Conservation (phyloP, 1,284 basidiomycete genomes). For the Ceratobasidium sp. region DNA sequence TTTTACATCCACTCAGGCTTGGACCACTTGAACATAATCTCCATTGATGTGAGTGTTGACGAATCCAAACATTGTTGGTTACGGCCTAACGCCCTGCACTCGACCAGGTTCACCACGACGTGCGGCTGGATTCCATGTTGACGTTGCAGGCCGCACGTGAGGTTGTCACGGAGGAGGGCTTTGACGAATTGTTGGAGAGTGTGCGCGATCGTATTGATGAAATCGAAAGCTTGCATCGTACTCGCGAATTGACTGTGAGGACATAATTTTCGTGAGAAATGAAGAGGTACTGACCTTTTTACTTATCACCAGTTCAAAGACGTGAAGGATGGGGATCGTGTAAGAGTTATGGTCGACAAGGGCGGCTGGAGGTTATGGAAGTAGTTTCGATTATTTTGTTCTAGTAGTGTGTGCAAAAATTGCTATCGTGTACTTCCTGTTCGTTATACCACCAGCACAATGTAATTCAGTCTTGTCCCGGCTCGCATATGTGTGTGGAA, state of each 20-base stretch:
- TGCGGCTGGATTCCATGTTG: constrained; percentile 78
- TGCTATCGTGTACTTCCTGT: constrained; percentile 3
- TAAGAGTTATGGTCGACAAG: constrained; percentile 68
- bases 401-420: not conserved
- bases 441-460: not conserved
- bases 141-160: constrained; percentile 71
- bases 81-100: constrained; percentile 21
- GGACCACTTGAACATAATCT: constrained; percentile 70
- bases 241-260: constrained; percentile 62
- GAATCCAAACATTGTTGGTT: constrained; percentile 26
- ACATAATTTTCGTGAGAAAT: constrained; percentile 2
- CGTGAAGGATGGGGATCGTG: constrained; percentile 62
- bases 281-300: constrained; percentile 10
- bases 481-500: not conserved
- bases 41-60: constrained; percentile 69
- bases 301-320: constrained; percentile 65
- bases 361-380: constrained; percentile 53
- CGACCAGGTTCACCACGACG: constrained; percentile 70
- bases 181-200: constrained; percentile 71
- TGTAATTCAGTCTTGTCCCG: constrained; percentile 5
- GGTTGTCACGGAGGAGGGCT: constrained; percentile 72
- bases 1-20: constrained; percentile 57
- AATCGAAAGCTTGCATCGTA: constrained; percentile 54
- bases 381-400: not conserved
- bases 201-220: constrained; percentile 74